Base-by-base conservation (phyloP, 2,329 filamentous ascomycete genomes). In the Trichoderma sp. region DNA sequence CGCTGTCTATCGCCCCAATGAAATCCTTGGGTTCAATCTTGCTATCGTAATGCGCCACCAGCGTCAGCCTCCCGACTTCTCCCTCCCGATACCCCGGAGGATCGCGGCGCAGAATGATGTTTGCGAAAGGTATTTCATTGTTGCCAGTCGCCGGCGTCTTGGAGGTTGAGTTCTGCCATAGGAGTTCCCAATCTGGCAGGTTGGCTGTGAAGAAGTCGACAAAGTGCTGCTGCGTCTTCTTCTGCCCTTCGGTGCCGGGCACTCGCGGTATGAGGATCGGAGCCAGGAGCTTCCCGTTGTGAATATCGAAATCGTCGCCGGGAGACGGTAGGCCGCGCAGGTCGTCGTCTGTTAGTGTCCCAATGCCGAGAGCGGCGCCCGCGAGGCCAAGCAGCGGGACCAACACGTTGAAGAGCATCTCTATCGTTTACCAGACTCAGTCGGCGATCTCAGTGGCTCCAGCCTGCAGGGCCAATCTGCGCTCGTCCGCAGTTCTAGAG, bases 1-100 rank as follows among this genome's bases (percentile, higher is more conserved):
- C 97, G 80, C 95, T 98, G 82, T 99, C 97, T 16, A 91, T 97
- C 0, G 96, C 97, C 0, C 97, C 97, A 75, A 99, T 93, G 83
- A 99, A 99, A 1, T 95, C 96, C 76, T 92, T 86, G 0, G 95
- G 96, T 31, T 87, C 87, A 75, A 93, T 88, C 84, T 97, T 93
- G 82, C 92, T 95, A 81, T 99, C 97, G 83, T 98, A 98, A 83
- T 99, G 97, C 56, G 97, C 97, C 7, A 96, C 97, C 73, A 99
- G 88, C 16, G 95, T 96, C 81, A 98, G 85, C 66, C 95, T 88
- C 59, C 93, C 92, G 3, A 97, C 92, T 79, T 98, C 92, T 1
- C 95, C 96, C 0, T 86, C 83, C 6, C 88, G 85, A 1, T 92
- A 87, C 91, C 94, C 97, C 1, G 97, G 97, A 68, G 97, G 97